Conservation (phyloP, 441 rosid species). For the Flueggea neowawraea region DNA sequence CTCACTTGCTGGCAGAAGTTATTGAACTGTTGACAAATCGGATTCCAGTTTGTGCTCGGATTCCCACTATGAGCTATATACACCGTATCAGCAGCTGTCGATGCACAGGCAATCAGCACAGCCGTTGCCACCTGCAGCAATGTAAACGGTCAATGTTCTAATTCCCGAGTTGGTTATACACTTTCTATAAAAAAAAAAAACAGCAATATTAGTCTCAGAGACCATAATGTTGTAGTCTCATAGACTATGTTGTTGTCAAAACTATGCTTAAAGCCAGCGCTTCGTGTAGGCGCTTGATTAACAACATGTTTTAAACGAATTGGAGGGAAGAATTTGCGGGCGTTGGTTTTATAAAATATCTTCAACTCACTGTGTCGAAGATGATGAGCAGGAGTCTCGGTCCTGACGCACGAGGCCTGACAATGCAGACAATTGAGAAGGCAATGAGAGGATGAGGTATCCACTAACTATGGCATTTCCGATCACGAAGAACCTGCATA, state of each 20-base stretch:
- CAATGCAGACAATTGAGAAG: slow-evolving; percentile 65
- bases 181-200: too few species aligned
- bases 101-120: slow-evolving; percentile 43
- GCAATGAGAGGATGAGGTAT: slow-evolving; percentile 67
- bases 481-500: slow-evolving; percentile 60
- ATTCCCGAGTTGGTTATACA: too few species aligned
- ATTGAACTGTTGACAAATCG: slow-evolving; percentile 71
- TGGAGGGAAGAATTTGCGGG: too few species aligned
- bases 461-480: slow-evolving; percentile 51
- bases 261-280: too few species aligned
- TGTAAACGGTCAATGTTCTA: not conserved
- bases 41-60: slow-evolving; percentile 63
- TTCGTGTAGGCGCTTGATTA: too few species aligned
- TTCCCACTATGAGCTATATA: slow-evolving; percentile 82
- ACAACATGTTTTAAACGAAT: too few species aligned
- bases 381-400: slow-evolving; percentile 60
- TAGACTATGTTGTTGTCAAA: too few species aligned
- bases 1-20: slow-evolving; percentile 68
- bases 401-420: slow-evolving; percentile 50
- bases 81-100: slow-evolving; percentile 58
- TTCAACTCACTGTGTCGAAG: slow-evolving; percentile 46
- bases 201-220: too few species aligned
- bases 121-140: slow-evolving; percentile 42
- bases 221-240: too few species aligned
- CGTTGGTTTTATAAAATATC: not conserved